Evolutionary conservation across 2,329 filamentous ascomycete genomes (phyloP).

Genomic region (Orbilia ellipsospora): DNA sequence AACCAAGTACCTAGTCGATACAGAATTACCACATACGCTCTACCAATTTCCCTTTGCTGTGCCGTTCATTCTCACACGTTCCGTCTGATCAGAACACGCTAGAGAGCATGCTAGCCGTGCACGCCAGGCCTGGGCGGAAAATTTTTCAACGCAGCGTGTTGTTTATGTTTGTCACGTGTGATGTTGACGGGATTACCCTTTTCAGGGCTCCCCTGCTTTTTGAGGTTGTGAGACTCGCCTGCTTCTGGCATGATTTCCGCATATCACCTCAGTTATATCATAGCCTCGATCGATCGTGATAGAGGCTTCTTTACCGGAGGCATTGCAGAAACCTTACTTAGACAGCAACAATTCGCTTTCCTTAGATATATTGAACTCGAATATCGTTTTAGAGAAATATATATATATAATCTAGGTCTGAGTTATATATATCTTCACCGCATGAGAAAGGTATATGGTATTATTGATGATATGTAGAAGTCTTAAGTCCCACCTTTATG

Average conservation of each 20-base stretch:
- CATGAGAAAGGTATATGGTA: too few species aligned
- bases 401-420: too few species aligned
- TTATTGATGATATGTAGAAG: too few species aligned
- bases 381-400: too few species aligned
- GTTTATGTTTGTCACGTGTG: constrained; percentile 44
- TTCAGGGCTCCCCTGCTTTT: not conserved
- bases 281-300: too few species aligned
- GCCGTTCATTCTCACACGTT: too few species aligned
- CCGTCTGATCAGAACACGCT: not conserved
- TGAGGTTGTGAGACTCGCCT: not conserved
- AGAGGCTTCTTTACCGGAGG: too few species aligned
- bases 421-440: too few species aligned
- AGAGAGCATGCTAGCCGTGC: not conserved
- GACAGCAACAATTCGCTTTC: too few species aligned
- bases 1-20: not conserved
- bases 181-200: constrained; percentile 4
- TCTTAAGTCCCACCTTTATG: too few species aligned
- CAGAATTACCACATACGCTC: not conserved
- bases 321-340: too few species aligned
- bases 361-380: too few species aligned
- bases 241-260: not conserved
- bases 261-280: not conserved
- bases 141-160: constrained; percentile 51
- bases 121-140: not conserved
- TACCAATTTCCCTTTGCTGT: not conserved